Evolutionary conservation across 179 eudicot genomes (phyloP), one percentile per base, ranked within the genome.

Genomic region (Patellifolia procumbens): DNA sequence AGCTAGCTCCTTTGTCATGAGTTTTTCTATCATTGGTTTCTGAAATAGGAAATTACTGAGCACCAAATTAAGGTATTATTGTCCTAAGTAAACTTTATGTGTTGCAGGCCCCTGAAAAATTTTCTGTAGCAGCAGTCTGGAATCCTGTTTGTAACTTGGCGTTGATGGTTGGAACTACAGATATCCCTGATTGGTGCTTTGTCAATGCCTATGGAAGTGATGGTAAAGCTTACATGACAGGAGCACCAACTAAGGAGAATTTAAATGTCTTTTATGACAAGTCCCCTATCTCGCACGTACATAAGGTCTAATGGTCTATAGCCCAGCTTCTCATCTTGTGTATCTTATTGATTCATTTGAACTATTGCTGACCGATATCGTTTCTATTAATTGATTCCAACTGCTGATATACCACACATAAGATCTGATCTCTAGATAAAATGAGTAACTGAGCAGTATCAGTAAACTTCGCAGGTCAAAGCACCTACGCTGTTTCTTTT

Each of bases 151-250:
- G 98, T 78, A 92, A 91, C 82, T 78, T 94, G 62, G 87, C 91
- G 71, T 85, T 92, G 85, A 92, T 94, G 97, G 90, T 86, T 75
- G 96, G 98, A 70, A 91, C 93, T 70, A 79, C 88, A 48, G 98
- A 92, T 87, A 94, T 94, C 71, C 97, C 98, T 5, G 97, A 94
- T 73, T 94, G 98, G 98, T 92, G 97, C 79, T 94, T 83, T 78
- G 78, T 88, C 13, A 97, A 90, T 83, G 42, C 89, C 29, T 89
- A 78, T 85, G 98, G 97, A 79, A 81, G 53, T 64, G 84, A 84
- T 31, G 90, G 91, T 35, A 86, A 86, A 68, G 79, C 85, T 39
- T 74, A 52, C 52, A 89, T 82, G 70, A 89, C 93, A 1, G 90
- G 87, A 75, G 89, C 93, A 7, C 93, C 97, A 55, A 84, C 95